phyloP scores from a whole-genome alignment of 495 filamentous ascomycete genomes.

The Penicillium angulare region DNA sequence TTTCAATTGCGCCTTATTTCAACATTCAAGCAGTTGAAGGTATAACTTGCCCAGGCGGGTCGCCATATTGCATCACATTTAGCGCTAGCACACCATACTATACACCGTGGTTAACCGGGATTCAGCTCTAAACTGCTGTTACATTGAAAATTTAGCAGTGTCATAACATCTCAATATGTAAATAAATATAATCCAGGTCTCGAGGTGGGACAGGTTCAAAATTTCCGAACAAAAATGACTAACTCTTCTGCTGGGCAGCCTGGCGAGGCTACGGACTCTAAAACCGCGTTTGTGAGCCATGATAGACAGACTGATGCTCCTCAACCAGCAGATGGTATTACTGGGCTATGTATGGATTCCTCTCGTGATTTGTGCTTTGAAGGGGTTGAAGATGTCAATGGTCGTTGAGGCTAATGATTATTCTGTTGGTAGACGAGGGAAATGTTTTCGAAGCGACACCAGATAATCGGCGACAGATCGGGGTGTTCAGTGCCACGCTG shows the following conservation, averaged over 20 bases:
- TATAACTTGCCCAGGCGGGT: too few species aligned
- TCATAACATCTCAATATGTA: too few species aligned
- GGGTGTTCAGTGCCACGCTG: constrained; percentile 58
- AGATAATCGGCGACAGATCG: constrained; percentile 59
- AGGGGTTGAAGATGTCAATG: too few species aligned
- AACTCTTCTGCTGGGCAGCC: not conserved
- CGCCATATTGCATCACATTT: constrained; percentile 37
- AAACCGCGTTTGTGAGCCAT: constrained; percentile 17
- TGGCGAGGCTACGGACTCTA: constrained; percentile 9
- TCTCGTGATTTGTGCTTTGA: too few species aligned
- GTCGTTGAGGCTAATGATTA: too few species aligned
- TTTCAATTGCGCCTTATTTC: too few species aligned
- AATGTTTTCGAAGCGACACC: constrained; percentile 64
- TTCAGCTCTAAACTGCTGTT: not conserved
- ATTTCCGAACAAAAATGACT: not conserved
- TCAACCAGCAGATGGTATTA: constrained; percentile 33
- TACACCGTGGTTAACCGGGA: constrained; percentile 17
- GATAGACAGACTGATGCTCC: constrained; percentile 24
- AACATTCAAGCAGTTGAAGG: too few species aligned
- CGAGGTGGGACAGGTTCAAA: too few species aligned
- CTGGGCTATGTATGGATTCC: constrained; percentile 32
- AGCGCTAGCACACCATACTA: constrained; percentile 37
- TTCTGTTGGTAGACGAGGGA: constrained; percentile 47
- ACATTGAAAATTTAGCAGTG: not conserved
- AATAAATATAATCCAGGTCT: too few species aligned